These are phyloP conservation scores for Lycium ferocissimum DNA, from an alignment of 257 asterid genomes.

Conservation along the genomic window DNA sequence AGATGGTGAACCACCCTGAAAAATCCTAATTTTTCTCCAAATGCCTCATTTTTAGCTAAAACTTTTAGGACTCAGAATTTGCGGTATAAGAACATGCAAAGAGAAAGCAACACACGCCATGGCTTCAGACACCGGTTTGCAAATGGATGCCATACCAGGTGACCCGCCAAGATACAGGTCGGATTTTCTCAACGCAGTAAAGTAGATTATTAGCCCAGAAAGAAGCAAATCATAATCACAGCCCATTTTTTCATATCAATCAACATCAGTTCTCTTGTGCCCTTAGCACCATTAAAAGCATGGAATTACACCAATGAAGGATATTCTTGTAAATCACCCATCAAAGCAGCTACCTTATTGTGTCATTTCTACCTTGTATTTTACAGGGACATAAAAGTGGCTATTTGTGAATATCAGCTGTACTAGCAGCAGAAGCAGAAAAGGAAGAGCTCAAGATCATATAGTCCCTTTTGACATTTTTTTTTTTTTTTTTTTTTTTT, in stretches of 20 bases:
- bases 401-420: neutral
- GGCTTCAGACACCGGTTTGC: slow-evolving; percentile 7
- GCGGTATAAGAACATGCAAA: neutral
- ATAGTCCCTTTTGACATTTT: too few relatives aligned
- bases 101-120: neutral
- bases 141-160: neutral
- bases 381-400: neutral
- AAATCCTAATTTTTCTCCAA: too few relatives aligned
- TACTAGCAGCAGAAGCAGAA: neutral
- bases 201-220: slow-evolving; percentile 12
- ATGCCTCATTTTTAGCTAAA: too few relatives aligned
- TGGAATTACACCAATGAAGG: too few relatives aligned
- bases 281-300: too few relatives aligned
- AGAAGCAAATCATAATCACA: neutral
- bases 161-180: neutral
- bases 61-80: slow-evolving; percentile 1
- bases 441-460: too few relatives aligned
- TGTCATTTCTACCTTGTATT: slow-evolving; percentile 20
- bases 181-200: slow-evolving; percentile 4
- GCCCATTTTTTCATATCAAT: slow-evolving; percentile 6
- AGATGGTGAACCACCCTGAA: neutral
- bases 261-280: neutral
- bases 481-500: too few relatives aligned
- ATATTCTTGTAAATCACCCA: neutral
- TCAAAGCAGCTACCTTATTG: neutral